These are phyloP conservation scores for Carex littledalei DNA, from an alignment of 176 grass and related monocot species.

Conservation along the genomic window DNA sequence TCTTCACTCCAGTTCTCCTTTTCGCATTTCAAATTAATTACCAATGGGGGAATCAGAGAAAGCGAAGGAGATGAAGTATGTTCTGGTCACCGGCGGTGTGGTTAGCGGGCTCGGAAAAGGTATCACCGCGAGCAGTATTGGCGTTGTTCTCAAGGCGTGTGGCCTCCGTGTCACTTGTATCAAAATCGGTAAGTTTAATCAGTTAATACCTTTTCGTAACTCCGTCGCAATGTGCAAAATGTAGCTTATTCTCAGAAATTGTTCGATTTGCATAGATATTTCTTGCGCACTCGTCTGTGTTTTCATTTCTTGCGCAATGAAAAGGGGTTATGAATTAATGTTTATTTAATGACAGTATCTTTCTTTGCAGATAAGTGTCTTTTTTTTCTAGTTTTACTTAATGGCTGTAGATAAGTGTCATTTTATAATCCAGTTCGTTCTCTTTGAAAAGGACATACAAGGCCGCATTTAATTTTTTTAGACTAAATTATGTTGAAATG, in stretches of 20 bases:
- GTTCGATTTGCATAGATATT: neutral
- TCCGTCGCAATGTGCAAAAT: neutral
- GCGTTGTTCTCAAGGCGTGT: constrained; percentile 38
- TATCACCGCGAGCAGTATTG: constrained; percentile 43
- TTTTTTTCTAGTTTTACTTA: neutral
- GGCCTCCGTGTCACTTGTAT: constrained; percentile 39
- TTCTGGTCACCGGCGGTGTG: constrained; percentile 25
- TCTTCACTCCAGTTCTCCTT: neutral
- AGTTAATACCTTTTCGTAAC: neutral
- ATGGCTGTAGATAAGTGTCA: neutral
- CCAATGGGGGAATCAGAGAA: neutral
- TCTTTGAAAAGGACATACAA: neutral
- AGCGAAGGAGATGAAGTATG: constrained; percentile 24
- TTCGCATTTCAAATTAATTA: neutral
- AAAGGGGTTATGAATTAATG: neutral
- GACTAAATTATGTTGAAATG: neutral
- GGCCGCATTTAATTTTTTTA: neutral
- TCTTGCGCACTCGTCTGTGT: neutral
- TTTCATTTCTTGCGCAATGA: neutral
- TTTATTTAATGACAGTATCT: neutral
- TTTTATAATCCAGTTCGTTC: neutral
- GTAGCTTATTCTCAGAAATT: neutral
- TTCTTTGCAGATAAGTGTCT: neutral
- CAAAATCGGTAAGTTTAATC: constrained; percentile 33
- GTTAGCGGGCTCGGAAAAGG: constrained; percentile 30